These are phyloP conservation scores for Phtheirospermum japonicum DNA, from an alignment of 257 asterid genomes.

Conservation along the genomic window DNA sequence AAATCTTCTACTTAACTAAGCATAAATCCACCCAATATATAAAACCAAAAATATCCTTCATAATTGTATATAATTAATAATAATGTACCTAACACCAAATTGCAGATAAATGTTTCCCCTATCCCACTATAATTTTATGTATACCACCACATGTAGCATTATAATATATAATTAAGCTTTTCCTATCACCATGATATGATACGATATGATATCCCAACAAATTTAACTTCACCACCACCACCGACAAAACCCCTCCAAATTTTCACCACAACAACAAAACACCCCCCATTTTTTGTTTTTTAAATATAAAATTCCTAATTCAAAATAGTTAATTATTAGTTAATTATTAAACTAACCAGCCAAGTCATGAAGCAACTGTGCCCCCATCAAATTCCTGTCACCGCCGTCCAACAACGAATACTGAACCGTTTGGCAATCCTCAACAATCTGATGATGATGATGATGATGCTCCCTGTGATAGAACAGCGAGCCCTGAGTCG, in stretches of 20 bases:
- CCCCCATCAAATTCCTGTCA: constrained; percentile 82
- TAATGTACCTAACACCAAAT: constrained; percentile 39
- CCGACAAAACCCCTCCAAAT: constrained; percentile 32
- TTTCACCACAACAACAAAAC: constrained; percentile 17
- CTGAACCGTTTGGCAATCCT: constrained; percentile 63
- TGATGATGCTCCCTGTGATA: constrained; percentile 51
- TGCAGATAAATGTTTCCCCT: constrained; percentile 35
- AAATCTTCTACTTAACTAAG: too few species aligned
- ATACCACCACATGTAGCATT: constrained; percentile 26
- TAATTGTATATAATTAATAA: constrained; percentile 8
- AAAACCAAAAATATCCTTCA: constrained; percentile 23
- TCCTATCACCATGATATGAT: too few species aligned
- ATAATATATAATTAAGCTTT: constrained; percentile 2
- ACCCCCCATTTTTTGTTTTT: background rate
- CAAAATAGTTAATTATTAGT: background rate
- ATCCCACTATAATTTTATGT: constrained; percentile 34
- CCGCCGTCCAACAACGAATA: constrained; percentile 78
- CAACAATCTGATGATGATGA: constrained; percentile 42
- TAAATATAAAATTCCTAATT: background rate
- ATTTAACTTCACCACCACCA: constrained; percentile 30
- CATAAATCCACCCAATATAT: background rate
- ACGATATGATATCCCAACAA: too few species aligned
- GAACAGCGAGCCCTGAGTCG: constrained; percentile 47
- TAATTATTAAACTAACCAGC: constrained; percentile 46
- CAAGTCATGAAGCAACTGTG: constrained; percentile 87